A percentile compares a stretch with the other conserved stretches of the same genome.
These are phyloP conservation scores for Globisporangium ultimum DNA, from an alignment of 352 stramenopile genomes.

Conservation along the genomic window DNA sequence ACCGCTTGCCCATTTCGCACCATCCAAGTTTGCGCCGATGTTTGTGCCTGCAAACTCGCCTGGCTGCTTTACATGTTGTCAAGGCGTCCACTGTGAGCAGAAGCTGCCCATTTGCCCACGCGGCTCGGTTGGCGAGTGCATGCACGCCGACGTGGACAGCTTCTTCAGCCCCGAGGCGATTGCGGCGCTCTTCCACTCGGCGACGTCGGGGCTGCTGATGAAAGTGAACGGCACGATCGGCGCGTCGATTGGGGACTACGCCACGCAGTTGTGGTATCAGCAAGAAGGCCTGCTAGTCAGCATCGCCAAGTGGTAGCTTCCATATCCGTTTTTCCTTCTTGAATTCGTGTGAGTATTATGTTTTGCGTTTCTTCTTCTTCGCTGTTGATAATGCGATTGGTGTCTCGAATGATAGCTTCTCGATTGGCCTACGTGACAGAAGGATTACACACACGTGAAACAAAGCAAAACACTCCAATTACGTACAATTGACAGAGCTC, in stretches of 20 bases:
- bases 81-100: constrained; percentile 50
- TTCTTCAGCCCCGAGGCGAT: constrained; percentile 78
- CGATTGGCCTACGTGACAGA: no score
- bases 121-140: constrained; percentile 50
- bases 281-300: constrained; percentile 73
- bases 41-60: constrained; percentile 63
- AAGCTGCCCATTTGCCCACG: constrained; percentile 57
- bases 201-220: constrained; percentile 74
- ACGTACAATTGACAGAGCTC: no score
- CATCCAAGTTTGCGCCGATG: constrained; percentile 56
- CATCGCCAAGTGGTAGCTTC: constrained; percentile 35
- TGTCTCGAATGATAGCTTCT: not conserved
- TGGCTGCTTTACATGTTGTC: constrained; percentile 78
- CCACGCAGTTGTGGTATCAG: constrained; percentile 61
- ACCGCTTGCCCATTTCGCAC: constrained; percentile 66
- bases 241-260: constrained; percentile 63
- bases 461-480: no score
- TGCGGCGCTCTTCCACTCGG: constrained; percentile 63
- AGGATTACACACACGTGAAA: no score
- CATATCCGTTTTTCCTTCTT: not conserved
- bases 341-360: not conserved
- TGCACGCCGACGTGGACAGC: constrained; percentile 60
- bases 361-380: constrained; percentile 1
- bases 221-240: constrained; percentile 75
- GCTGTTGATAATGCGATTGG: not conserved